Percentiles rank a stretch among this genome's conserved stretches.
phyloP scores from a whole-genome alignment of 192 early-diverging fungal species.

The Podila clonocystis region DNA sequence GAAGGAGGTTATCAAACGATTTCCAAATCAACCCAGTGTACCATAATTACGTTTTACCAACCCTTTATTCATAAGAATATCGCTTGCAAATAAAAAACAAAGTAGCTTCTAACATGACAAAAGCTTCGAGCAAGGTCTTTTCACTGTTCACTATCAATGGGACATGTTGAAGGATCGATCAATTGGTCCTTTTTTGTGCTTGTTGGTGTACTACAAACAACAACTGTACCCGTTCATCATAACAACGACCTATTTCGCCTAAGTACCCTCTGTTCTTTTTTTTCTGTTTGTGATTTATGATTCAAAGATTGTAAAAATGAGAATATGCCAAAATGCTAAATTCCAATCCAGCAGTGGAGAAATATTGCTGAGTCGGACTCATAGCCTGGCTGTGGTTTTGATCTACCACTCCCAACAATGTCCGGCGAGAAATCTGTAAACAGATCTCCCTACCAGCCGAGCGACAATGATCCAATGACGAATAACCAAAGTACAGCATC shows the following conservation, averaged over 20 bases:
- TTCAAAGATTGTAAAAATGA: neutral
- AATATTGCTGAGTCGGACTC: slow-evolving; percentile 51
- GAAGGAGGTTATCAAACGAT: neutral
- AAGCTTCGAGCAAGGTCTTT: no score
- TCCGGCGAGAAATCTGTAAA: slow-evolving; percentile 30
- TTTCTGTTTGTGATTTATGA: slow-evolving; percentile 1
- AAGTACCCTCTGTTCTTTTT: slow-evolving; percentile 1
- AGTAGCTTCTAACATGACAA: neutral
- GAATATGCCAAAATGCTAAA: slow-evolving; percentile 42
- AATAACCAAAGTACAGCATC: slow-evolving; percentile 48
- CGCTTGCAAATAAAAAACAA: slow-evolving; percentile 1
- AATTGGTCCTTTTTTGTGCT: no score
- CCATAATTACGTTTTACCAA: no score
- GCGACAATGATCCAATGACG: slow-evolving; percentile 51
- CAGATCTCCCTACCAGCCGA: slow-evolving; percentile 39
- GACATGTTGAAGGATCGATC: no score
- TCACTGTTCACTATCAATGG: no score
- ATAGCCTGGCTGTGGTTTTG: slow-evolving; percentile 44
- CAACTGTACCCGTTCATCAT: neutral
- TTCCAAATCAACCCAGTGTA: no score
- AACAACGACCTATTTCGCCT: no score
- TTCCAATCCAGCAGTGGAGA: slow-evolving; percentile 47
- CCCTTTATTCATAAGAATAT: neutral
- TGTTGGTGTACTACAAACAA: neutral
- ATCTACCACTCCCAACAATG: slow-evolving; percentile 45